These are phyloP conservation scores for Fusarium transvaalense DNA, from an alignment of 2,329 filamentous ascomycete genomes.

Conservation along the genomic window DNA sequence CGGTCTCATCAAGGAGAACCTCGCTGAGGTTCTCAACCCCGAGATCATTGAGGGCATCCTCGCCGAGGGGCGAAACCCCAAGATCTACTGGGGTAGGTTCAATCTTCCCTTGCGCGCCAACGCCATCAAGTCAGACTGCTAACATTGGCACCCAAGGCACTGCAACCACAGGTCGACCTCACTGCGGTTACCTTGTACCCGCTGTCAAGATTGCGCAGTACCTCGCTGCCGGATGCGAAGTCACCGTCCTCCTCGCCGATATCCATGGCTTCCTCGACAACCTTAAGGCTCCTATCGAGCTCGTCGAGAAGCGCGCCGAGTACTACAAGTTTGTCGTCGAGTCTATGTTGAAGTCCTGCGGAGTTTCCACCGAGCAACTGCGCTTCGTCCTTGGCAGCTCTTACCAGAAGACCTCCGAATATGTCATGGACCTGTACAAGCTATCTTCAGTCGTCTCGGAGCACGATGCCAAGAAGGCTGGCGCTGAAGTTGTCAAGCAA, in stretches of 20 bases:
- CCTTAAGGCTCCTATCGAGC: constrained; percentile 87
- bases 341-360: constrained; percentile 79
- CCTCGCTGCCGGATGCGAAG: constrained; percentile 84
- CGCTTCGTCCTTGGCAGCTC: constrained; percentile 86
- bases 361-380: constrained; percentile 82
- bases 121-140: background rate
- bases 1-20: constrained; percentile 81
- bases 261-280: constrained; percentile 85
- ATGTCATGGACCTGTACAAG: constrained; percentile 90
- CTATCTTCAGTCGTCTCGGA: constrained; percentile 77
- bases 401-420: constrained; percentile 80
- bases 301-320: constrained; percentile 82
- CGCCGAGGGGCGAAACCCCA: constrained; percentile 76
- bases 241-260: constrained; percentile 82
- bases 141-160: constrained; percentile 64
- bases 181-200: constrained; percentile 90
- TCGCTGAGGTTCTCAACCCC: constrained; percentile 84
- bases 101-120: background rate
- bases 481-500: constrained; percentile 95
- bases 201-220: constrained; percentile 92
- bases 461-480: constrained; percentile 89
- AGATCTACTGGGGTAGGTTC: constrained; percentile 82
- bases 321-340: constrained; percentile 87
- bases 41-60: constrained; percentile 84
- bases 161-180: constrained; percentile 87